Base-by-base conservation (phyloP, 306 rosid species). In the Malus orientalis region DNA sequence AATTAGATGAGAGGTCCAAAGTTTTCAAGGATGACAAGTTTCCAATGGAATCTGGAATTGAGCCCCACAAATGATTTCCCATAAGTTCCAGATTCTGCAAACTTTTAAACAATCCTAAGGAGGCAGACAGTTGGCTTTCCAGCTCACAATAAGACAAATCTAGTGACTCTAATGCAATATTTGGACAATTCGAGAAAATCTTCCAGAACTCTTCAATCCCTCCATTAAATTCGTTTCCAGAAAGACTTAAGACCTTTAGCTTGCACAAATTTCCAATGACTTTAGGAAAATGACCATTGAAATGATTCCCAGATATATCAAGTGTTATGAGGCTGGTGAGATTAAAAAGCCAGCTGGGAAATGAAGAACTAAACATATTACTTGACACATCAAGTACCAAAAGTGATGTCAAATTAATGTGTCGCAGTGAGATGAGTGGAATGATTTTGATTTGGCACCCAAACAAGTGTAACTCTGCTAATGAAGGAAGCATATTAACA, bases 41-140 rank as follows among this genome's bases (percentile, higher is more conserved):
- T 73, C 80, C 83, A 1, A 59, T 8, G 45, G 73, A 61, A n/a
- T 77, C 49, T 5, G 83, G 87, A 73, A 80, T 74, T 55, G 44
- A 44, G 20, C 84, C 88, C 58, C 75, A 22, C 22, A 40, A 2
- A 11, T 1, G 1, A 8, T 13, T 9, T 53, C 10, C n/a, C n/a
- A n/a, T 3, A 5, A 67, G 54, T 5, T 20, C 1, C 1, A 67
- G 54, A 11, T 67, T 1, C n/a, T 68, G 14, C 33, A 68, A 23
- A 44, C 14, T 11, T 1, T 68, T 15, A 0, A 22, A 32, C 57
- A 68, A 23, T 2, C 58, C 73, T 6, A 44, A 3, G 11, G 73
- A 12, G 8, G 36, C 36, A 3, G 73, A 38, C n/a, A 69, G 0
- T 45, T 73, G n/a, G 73, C 14, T 8, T 22, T 42, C 2, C 16